A percentile compares a stretch with the other conserved stretches of the same genome.
Evolutionary conservation across 2,329 filamentous ascomycete genomes (phyloP).

Genomic region (Monosporascus sp.): DNA sequence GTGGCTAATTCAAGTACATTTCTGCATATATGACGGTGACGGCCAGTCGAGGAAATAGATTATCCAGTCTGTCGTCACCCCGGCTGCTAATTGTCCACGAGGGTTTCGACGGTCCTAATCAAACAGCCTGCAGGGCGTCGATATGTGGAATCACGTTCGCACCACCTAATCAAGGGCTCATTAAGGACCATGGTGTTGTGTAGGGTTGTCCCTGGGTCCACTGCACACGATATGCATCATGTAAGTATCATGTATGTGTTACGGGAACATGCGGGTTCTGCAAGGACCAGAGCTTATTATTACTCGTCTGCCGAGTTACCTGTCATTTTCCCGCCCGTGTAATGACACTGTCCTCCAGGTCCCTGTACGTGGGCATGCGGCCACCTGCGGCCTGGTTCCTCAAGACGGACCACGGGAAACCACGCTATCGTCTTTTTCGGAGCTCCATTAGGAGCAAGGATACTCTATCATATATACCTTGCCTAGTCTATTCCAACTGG

Average conservation of each 20-base stretch:
- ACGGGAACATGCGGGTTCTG: constrained; percentile 16
- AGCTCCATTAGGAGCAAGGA: background rate
- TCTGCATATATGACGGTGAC: no score
- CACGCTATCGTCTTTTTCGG: background rate
- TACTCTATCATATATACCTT: background rate
- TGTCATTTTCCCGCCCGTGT: background rate
- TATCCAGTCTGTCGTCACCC: no score
- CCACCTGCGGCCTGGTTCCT: background rate
- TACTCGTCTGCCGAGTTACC: background rate
- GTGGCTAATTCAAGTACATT: no score
- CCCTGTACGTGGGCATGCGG: background rate
- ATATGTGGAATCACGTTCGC: background rate
- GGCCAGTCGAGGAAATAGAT: no score
- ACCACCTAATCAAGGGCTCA: background rate
- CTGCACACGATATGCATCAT: constrained; percentile 20
- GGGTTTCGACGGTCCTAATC: background rate
- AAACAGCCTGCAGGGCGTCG: background rate
- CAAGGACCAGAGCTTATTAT: constrained; percentile 20
- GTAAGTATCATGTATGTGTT: constrained; percentile 22
- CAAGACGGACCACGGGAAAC: background rate
- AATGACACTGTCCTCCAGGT: background rate
- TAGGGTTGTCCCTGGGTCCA: constrained; percentile 8
- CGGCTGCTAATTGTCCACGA: no score
- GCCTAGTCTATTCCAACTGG: background rate
- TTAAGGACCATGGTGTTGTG: background rate